Evolutionary conservation across 2,329 filamentous ascomycete genomes (phyloP).

Genomic region (Alternaria sp.): DNA sequence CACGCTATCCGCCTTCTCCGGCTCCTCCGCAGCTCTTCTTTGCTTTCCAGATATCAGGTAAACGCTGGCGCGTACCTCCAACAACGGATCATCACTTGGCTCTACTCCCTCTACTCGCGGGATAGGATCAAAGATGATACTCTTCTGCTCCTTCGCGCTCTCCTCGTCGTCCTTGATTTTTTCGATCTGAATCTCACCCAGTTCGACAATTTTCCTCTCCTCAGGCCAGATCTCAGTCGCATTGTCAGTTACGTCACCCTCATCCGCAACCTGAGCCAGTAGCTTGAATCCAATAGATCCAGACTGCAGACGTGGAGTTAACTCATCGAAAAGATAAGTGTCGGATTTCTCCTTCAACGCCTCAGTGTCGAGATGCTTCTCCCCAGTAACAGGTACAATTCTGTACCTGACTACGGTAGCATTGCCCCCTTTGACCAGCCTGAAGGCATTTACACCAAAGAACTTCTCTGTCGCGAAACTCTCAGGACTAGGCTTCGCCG

Average conservation of each 20-base stretch:
- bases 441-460: constrained; percentile 61
- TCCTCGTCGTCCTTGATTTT: constrained; percentile 52
- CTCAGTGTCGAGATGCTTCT: constrained; percentile 51
- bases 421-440: constrained; percentile 54
- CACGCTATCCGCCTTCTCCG: background rate
- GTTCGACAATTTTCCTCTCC: constrained; percentile 58
- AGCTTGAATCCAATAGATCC: constrained; percentile 58
- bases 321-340: constrained; percentile 61
- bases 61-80: constrained; percentile 64
- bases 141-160: constrained; percentile 57
- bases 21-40: constrained; percentile 55
- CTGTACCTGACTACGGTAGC: constrained; percentile 60
- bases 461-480: constrained; percentile 61
- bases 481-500: constrained; percentile 60
- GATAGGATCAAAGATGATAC: constrained; percentile 66
- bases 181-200: constrained; percentile 60
- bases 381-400: constrained; percentile 57
- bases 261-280: constrained; percentile 59
- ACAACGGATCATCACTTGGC: constrained; percentile 62
- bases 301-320: constrained; percentile 49
- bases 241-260: constrained; percentile 59
- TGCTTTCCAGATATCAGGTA: constrained; percentile 65
- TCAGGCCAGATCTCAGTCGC: constrained; percentile 64
- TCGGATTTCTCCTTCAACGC: constrained; percentile 50
- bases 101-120: constrained; percentile 64